Evolutionary conservation across 768 basidiomycete genomes (phyloP).

Genomic region (Trametes maxima): DNA sequence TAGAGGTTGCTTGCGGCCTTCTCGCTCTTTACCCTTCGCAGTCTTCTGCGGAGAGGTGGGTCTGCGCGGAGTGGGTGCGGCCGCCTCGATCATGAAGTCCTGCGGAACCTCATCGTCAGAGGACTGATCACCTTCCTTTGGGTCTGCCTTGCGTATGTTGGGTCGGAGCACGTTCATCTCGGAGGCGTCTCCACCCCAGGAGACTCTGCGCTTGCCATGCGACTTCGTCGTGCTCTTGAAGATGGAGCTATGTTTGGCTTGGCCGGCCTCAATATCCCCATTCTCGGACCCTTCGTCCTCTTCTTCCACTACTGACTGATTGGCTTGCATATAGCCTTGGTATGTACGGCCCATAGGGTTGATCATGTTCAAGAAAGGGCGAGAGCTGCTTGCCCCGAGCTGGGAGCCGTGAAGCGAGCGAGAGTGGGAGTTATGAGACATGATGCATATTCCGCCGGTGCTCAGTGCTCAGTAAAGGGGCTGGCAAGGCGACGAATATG

Average conservation of each 20-base stretch:
- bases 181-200: conserved; percentile 59
- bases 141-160: conserved; percentile 72
- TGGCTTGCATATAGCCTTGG: conserved; percentile 76
- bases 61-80: conserved; percentile 40
- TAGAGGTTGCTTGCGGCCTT: conserved; percentile 45
- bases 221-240: conserved; percentile 34
- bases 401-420: conserved; percentile 36
- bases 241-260: conserved; percentile 42
- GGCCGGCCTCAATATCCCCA: conserved; percentile 65
- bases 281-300: conserved; percentile 59
- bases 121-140: conserved; percentile 56
- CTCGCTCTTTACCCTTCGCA: conserved; percentile 42
- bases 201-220: conserved; percentile 53
- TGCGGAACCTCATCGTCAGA: conserved; percentile 87
- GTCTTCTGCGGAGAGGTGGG: conserved; percentile 23
- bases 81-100: conserved; percentile 83
- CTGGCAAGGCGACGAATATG: background rate
- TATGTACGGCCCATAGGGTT: conserved; percentile 78
- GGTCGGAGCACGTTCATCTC: conserved; percentile 64
- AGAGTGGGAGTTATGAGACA: conserved; percentile 25
- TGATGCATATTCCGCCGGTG: conserved; percentile 6
- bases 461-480: background rate
- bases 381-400: conserved; percentile 56
- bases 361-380: conserved; percentile 79
- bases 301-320: conserved; percentile 71